phyloP scores from a whole-genome alignment of 305 asterid genomes.

The Fraxinus angustifolia region DNA sequence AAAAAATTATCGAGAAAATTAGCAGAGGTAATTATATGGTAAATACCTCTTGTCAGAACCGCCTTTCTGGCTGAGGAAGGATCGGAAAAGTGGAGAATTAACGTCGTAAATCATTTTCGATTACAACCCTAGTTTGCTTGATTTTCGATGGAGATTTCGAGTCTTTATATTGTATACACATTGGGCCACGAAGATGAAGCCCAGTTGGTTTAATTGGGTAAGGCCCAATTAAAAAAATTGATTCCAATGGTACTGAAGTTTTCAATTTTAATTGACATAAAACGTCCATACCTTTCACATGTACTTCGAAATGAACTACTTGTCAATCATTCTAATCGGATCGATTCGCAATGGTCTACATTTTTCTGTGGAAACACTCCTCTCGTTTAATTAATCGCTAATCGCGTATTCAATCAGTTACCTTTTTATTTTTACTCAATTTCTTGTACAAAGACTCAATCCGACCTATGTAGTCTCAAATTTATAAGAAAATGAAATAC shows the following conservation, averaged over 20 bases:
- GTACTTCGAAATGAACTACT: not conserved
- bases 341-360: not conserved
- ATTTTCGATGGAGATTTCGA: not conserved
- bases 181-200: not conserved
- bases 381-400: too few relatives aligned
- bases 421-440: too few relatives aligned
- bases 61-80: constrained; percentile 98
- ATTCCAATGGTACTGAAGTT: not conserved
- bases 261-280: not conserved
- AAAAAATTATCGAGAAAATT: not conserved
- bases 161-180: not conserved
- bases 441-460: not conserved
- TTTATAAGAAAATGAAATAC: too few relatives aligned
- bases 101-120: constrained; percentile 91
- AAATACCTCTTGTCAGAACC: constrained; percentile 78
- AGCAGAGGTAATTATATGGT: not conserved
- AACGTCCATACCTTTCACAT: not conserved
- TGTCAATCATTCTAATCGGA: not conserved
- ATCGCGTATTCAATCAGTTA: not conserved
- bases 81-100: constrained; percentile 92
- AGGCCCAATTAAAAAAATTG: not conserved
- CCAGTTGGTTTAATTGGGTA: not conserved
- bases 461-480: not conserved
- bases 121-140: not conserved
- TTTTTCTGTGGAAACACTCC: not conserved